These are phyloP conservation scores for Suillus lakei DNA, from an alignment of 768 basidiomycete genomes.

Conservation along the genomic window DNA sequence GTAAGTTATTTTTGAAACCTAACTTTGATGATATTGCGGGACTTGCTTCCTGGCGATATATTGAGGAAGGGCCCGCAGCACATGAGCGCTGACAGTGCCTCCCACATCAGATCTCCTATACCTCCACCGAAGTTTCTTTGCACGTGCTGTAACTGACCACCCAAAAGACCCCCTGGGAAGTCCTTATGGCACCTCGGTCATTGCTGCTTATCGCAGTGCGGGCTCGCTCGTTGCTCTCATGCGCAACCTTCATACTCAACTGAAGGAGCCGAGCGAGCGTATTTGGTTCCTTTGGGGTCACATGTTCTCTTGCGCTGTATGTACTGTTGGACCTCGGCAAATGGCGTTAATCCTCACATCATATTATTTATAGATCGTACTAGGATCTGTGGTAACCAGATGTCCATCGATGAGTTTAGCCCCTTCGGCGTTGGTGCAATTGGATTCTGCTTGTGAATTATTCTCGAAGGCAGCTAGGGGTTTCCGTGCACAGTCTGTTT, in stretches of 20 bases:
- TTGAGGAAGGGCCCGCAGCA: conserved; percentile 6
- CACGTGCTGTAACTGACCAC: conserved; percentile 72
- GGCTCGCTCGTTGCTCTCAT: conserved; percentile 73
- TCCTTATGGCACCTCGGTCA: conserved; percentile 73
- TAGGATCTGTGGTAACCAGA: conserved; percentile 77
- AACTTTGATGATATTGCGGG: neutral
- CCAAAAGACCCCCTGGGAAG: conserved; percentile 76
- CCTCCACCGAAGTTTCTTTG: conserved; percentile 75
- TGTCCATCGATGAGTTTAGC: conserved; percentile 82
- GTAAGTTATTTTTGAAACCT: conserved; percentile 42
- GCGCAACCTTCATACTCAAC: conserved; percentile 67
- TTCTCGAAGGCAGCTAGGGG: conserved; percentile 72
- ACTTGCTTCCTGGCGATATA: neutral
- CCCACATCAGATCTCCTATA: conserved; percentile 60
- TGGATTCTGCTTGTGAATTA: conserved; percentile 76
- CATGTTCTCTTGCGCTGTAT: conserved; percentile 65
- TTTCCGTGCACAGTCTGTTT: conserved; percentile 66
- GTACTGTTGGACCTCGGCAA: conserved; percentile 27
- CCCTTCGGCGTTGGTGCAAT: conserved; percentile 71
- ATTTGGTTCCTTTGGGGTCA: conserved; percentile 61
- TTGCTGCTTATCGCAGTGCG: conserved; percentile 75
- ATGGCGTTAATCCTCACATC: conserved; percentile 12
- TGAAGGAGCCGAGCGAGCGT: conserved; percentile 65
- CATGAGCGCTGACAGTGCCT: conserved; percentile 20
- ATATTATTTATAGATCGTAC: conserved; percentile 50